Evolutionary conservation across 179 eudicot genomes (phyloP).

Genomic region (Sideroxylon spinosum): DNA sequence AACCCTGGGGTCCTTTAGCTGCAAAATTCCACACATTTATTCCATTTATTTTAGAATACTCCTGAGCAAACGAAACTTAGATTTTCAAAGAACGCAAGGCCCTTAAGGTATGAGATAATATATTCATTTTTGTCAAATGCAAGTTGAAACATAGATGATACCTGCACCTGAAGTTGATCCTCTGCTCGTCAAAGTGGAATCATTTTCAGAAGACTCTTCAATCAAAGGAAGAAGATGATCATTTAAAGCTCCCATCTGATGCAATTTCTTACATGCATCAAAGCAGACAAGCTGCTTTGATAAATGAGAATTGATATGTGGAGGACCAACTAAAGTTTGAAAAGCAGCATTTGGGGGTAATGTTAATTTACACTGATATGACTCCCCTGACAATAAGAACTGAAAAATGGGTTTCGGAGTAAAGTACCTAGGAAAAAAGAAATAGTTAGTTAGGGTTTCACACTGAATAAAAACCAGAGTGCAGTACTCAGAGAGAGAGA

Average conservation of each 20-base stretch:
- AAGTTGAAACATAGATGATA: conserved; percentile 12
- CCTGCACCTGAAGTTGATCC: conserved; percentile 50
- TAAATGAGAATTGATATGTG: conserved; percentile 26
- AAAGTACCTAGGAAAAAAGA: conserved; percentile 34
- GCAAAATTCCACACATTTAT: background rate
- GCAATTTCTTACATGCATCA: conserved; percentile 62
- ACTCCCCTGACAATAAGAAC: conserved; percentile 31
- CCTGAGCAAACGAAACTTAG: background rate
- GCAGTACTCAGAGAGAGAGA: background rate
- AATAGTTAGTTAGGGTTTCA: conserved; percentile 10
- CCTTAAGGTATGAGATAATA: background rate
- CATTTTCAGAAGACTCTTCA: conserved; percentile 33
- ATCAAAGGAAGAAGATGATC: conserved; percentile 46
- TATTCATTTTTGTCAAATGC: background rate
- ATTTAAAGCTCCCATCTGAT: conserved; percentile 54
- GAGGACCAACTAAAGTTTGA: conserved; percentile 46
- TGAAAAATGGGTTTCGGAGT: conserved; percentile 43
- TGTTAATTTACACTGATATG: conserved; percentile 36
- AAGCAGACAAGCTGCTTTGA: conserved; percentile 54
- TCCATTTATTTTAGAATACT: background rate
- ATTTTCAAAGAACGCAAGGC: background rate
- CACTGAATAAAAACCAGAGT: background rate
- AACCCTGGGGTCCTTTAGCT: background rate
- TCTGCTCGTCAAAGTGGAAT: conserved; percentile 25
- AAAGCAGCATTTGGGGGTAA: conserved; percentile 56